Evolutionary conservation across 768 basidiomycete species (phyloP).

Genomic region (Lentinus brumalis): DNA sequence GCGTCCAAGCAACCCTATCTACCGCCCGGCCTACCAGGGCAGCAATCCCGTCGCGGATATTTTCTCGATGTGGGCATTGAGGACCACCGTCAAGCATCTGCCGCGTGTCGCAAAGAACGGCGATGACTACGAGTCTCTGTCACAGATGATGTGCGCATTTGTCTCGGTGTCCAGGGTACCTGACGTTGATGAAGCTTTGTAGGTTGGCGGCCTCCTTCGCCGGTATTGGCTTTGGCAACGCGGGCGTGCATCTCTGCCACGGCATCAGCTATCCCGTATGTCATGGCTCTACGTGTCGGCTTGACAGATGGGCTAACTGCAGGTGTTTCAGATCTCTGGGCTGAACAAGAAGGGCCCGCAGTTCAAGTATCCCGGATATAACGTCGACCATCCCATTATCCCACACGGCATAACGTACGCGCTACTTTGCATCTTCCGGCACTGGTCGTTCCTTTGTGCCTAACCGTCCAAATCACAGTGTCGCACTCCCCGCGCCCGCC

Average conservation of each 20-base stretch:
- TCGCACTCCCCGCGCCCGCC: constrained; percentile 88
- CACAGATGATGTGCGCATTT: constrained; percentile 81
- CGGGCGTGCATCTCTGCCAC: constrained; percentile 89
- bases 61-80: constrained; percentile 92
- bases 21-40: constrained; percentile 92
- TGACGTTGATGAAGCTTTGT: neutral
- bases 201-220: constrained; percentile 93
- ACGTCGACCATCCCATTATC: constrained; percentile 84
- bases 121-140: constrained; percentile 79
- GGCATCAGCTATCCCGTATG: constrained; percentile 87
- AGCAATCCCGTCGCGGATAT: constrained; percentile 95
- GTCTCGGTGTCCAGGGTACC: neutral
- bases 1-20: constrained; percentile 85
- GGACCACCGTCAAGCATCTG: constrained; percentile 85
- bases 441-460: neutral
- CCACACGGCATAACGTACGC: constrained; percentile 84
- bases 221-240: constrained; percentile 94
- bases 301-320: neutral
- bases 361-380: constrained; percentile 90
- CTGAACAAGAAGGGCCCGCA: constrained; percentile 93
- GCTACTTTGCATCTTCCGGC: neutral
- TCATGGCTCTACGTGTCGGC: constrained; percentile 7
- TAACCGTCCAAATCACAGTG: constrained; percentile 41
- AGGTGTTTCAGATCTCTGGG: constrained; percentile 70
- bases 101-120: constrained; percentile 82